Percentiles rank a stretch among this genome's conserved stretches.
Conservation (phyloP, 768 basidiomycete genomes). For the Dentipellis sp. region DNA sequence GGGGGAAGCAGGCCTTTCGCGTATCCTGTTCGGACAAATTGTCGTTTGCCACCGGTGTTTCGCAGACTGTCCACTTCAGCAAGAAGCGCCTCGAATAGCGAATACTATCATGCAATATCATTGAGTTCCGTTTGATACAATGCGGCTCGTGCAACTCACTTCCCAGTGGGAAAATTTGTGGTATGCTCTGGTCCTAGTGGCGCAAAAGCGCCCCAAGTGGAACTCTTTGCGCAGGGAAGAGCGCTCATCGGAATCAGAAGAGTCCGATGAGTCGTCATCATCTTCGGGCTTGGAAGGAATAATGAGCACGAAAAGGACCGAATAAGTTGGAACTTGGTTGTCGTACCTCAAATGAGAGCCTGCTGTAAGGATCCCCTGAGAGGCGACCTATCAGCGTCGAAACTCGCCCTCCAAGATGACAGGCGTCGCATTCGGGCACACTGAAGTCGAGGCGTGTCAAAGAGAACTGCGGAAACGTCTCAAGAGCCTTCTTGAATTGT, state of each 20-base stretch:
- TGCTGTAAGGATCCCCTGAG: constrained; percentile 62
- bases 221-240: constrained; percentile 29
- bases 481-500: constrained; percentile 54
- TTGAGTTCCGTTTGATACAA: neutral
- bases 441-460: constrained; percentile 44
- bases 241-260: constrained; percentile 8
- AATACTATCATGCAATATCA: constrained; percentile 33
- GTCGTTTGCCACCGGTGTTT: constrained; percentile 24
- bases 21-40: constrained; percentile 53
- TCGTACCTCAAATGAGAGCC: constrained; percentile 55
- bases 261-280: constrained; percentile 1
- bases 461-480: constrained; percentile 58
- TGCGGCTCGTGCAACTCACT: constrained; percentile 31
- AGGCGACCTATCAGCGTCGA: constrained; percentile 57
- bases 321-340: neutral
- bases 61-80: constrained; percentile 51
- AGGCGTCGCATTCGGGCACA: constrained; percentile 71
- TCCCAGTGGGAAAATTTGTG: constrained; percentile 80
- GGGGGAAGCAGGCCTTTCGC: constrained; percentile 50
- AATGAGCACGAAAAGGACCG: neutral
- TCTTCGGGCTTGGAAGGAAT: constrained; percentile 1
- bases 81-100: constrained; percentile 49
- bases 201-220: constrained; percentile 75
- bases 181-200: constrained; percentile 52
- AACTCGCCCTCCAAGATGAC: constrained; percentile 61